Percentiles rank a stretch among this genome's conserved stretches.
Evolutionary conservation across 495 filamentous ascomycete genomes (phyloP).

Genomic region (Bacidia gigantensis): DNA sequence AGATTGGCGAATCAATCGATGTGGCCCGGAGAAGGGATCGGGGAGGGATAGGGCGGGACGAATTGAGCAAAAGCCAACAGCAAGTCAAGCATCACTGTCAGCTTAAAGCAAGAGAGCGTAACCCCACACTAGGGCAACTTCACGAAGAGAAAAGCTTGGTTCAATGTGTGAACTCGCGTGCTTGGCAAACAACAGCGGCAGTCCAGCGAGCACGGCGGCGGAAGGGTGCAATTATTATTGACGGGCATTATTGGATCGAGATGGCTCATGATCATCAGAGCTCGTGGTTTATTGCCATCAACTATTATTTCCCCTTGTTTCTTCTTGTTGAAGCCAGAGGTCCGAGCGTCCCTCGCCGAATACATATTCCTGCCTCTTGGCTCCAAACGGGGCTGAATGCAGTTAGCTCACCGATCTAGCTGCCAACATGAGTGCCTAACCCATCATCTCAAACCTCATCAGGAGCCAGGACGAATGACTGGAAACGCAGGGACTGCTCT

Average conservation of each 20-base stretch:
- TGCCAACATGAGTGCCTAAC: neutral
- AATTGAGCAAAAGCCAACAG: neutral
- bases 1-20: conserved; percentile 5
- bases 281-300: neutral
- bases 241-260: neutral
- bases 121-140: conserved; percentile 7
- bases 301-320: neutral
- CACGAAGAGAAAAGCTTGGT: neutral
- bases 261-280: neutral
- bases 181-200: neutral
- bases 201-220: neutral
- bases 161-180: neutral
- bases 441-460: neutral
- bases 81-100: neutral
- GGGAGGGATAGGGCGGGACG: neutral
- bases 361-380: neutral
- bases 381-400: too few relatives aligned
- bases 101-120: neutral
- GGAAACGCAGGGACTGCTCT: too few relatives aligned
- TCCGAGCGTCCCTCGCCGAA: neutral
- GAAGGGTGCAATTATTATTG: neutral
- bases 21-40: neutral
- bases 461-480: too few relatives aligned
- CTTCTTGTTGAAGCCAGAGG: neutral
- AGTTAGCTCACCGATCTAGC: neutral